Base-by-base conservation (phyloP, 352 stramenopile species). In the Plasmopara halstedii region DNA sequence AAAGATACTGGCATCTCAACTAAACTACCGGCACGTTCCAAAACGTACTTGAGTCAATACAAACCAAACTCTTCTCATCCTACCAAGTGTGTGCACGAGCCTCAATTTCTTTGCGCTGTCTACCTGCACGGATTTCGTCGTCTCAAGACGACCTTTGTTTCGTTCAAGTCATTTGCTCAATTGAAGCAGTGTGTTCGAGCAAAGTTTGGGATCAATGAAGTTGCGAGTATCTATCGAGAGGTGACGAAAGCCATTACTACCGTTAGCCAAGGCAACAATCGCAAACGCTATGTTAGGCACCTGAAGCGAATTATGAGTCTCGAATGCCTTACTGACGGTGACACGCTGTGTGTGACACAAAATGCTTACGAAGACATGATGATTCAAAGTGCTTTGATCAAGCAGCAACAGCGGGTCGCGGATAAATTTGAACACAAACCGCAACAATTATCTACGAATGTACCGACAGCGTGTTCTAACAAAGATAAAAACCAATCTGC, bases 321-420 rank as follows among this genome's bases (percentile, higher is more conserved):
- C 17, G 34, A 64, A 2, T 51, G 77, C 11, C 42, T 88, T 6
- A 51, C 50, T 11, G 60, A 85, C 14, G 74, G 76, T 0, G 76
- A 86, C 26, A 53, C 64, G 6, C 46, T 88, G 2, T 88, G 74
- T 33, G 60, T 69, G 31, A 88, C 76, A 0, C 70, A 62, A 15
- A 61, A 80, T 19, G 42, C 67, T 9, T 82, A 83, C 50, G 69
- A 88, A 33, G 76, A 88, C 20, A 88, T 85, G 67, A 61, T 55
- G 17, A 81, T 88, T 19, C 45, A 85, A 18, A 85, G 73, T 20
- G 51, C 69, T 13, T 86, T 73, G 76, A 78, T 85, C 39, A 71
- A 76, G 15, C 46, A 62, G 8, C 52, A 70, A 10, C 68, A 84
- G 43, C 46, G 56, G n/a, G 26, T 56, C 3, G 9, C 71, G 6